Percentiles rank a stretch among this genome's conserved stretches.
Conservation (phyloP, 176 grass and related monocot species). For the Metroxylon sagu region DNA sequence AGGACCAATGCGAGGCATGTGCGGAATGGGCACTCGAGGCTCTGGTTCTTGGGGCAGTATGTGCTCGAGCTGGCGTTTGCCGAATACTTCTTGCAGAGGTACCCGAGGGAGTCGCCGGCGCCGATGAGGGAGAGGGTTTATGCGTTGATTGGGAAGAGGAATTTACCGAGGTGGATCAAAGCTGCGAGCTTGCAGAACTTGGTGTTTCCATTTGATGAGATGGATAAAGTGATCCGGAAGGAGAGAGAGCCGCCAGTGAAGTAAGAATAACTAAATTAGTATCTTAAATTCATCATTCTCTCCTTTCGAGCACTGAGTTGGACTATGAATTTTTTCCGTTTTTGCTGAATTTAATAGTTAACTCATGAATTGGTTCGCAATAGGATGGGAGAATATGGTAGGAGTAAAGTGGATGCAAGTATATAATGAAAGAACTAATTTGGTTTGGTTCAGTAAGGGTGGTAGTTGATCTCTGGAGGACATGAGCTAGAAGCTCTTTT, state of each 20-base stretch:
- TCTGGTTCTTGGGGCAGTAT: conserved; percentile 76
- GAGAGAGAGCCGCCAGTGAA: conserved; percentile 71
- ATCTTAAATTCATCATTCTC: background rate
- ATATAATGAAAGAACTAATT: too few species aligned
- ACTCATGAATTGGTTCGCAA: too few species aligned
- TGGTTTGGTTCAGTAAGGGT: too few species aligned
- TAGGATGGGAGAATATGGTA: too few species aligned
- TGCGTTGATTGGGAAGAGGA: conserved; percentile 67
- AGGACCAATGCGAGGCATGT: conserved; percentile 67
- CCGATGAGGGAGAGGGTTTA: conserved; percentile 93
- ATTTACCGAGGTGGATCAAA: conserved; percentile 71
- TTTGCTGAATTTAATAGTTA: too few species aligned
- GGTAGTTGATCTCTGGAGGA: too few species aligned
- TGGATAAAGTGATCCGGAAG: conserved; percentile 90
- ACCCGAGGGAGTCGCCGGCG: conserved; percentile 82
- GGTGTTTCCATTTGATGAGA: conserved; percentile 88
- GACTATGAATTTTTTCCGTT: too few species aligned
- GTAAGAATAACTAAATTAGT: conserved; percentile 39
- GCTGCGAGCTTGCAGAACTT: conserved; percentile 93
- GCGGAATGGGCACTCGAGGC: conserved; percentile 78
- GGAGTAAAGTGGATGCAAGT: too few species aligned
- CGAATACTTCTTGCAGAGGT: conserved; percentile 92
- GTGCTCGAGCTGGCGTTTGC: conserved; percentile 84
- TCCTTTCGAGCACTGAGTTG: background rate
- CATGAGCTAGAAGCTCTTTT: too few species aligned